phyloP scores from a whole-genome alignment of 768 basidiomycete genomes.

The Suillus plorans region DNA sequence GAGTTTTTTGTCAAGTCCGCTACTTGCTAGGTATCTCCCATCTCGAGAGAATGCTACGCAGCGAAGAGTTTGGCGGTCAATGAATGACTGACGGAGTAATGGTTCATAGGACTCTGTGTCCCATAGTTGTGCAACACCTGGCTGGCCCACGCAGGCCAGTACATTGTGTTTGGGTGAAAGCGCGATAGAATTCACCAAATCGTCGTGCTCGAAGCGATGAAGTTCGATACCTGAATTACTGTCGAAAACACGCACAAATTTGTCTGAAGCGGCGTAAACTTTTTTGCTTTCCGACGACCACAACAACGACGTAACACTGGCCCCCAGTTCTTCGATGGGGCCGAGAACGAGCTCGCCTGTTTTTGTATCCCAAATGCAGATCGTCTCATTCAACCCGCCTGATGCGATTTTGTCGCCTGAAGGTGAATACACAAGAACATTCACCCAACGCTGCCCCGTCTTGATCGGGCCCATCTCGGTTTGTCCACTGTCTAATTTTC shows the following conservation, averaged over 20 bases:
- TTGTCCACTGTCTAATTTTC: not conserved
- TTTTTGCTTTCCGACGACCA: not conserved
- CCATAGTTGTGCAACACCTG: not conserved
- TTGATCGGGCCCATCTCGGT: too few relatives aligned
- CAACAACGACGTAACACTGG: not conserved
- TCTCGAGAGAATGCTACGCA: not conserved
- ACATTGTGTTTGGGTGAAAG: conserved; percentile 1
- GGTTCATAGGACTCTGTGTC: not conserved
- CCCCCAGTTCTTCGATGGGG: not conserved
- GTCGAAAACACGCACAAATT: not conserved
- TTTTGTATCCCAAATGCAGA: not conserved
- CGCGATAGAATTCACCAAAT: not conserved
- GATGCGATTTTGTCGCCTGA: too few relatives aligned
- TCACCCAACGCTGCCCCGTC: too few relatives aligned
- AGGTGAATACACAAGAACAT: too few relatives aligned
- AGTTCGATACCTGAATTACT: not conserved
- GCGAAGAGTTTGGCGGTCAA: not conserved
- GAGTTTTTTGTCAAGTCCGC: not conserved
- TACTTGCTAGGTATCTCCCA: not conserved
- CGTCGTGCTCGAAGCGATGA: not conserved
- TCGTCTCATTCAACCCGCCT: not conserved
- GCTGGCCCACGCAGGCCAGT: not conserved
- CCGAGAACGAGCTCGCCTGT: not conserved
- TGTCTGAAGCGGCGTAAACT: not conserved
- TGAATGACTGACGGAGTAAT: not conserved